phyloP scores from a whole-genome alignment of 2,329 filamentous ascomycete species.

The Trichoderma endophyticum region DNA sequence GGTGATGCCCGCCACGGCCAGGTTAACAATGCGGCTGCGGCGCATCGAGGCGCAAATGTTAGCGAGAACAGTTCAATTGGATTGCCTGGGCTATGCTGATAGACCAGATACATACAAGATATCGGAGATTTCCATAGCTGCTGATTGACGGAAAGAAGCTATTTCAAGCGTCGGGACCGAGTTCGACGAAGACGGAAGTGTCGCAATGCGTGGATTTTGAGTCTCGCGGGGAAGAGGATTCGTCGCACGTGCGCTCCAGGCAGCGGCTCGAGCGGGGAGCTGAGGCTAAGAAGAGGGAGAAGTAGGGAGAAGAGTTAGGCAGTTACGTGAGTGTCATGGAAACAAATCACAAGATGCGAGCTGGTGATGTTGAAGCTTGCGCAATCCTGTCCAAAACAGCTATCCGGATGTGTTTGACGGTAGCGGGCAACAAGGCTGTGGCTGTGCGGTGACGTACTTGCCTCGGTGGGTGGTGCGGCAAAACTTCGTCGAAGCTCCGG shows the following conservation, averaged over 20 bases:
- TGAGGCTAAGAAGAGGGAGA: not conserved
- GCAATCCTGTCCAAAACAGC: slow-evolving; percentile 1
- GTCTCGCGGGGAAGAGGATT: not conserved
- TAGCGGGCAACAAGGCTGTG: not conserved
- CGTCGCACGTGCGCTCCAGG: not conserved
- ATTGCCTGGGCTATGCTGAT: not conserved
- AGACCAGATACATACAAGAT: slow-evolving; percentile 4
- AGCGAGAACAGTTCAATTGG: not conserved
- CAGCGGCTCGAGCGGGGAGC: not conserved
- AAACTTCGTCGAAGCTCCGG: not conserved
- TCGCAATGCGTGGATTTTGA: slow-evolving; percentile 12
- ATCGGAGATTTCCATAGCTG: slow-evolving; percentile 16
- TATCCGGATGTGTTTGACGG: not conserved
- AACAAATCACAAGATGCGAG: not conserved
- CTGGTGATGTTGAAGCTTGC: slow-evolving; percentile 4
- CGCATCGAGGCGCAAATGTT: slow-evolving; percentile 7
- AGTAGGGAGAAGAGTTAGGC: not conserved
- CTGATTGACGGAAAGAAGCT: not conserved
- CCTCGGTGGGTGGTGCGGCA: not conserved
- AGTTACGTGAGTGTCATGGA: not conserved
- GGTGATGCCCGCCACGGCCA: slow-evolving; percentile 83
- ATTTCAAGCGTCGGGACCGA: not conserved
- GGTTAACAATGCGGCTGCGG: slow-evolving; percentile 85
- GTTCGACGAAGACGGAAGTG: not conserved
- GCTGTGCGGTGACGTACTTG: slow-evolving; percentile 14